These are phyloP conservation scores for Avicennia marina DNA, from an alignment of 257 asterid species.

Conservation along the genomic window DNA sequence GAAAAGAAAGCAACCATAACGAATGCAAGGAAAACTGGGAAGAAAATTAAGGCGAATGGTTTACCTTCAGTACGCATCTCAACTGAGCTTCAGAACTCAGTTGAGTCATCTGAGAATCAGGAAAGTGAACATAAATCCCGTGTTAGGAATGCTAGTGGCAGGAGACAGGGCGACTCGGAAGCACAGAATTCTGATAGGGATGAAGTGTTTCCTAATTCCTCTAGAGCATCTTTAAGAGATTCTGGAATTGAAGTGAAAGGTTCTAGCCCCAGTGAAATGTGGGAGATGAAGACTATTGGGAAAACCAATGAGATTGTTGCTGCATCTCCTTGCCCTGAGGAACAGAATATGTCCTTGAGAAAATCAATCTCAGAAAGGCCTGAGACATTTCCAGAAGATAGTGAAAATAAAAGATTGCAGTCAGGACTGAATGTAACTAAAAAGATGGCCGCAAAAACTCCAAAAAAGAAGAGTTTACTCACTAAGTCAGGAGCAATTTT, in stretches of 20 bases:
- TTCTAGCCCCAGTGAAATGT: conserved; percentile 21
- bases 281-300: conserved; percentile 15
- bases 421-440: conserved; percentile 22
- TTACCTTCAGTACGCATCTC: conserved; percentile 31
- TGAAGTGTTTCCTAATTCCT: conserved; percentile 13
- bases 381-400: conserved; percentile 16
- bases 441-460: conserved; percentile 25
- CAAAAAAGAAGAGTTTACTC: conserved; percentile 34
- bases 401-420: conserved; percentile 21
- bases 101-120: conserved; percentile 19
- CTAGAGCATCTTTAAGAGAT: conserved; percentile 18
- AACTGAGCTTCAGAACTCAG: conserved; percentile 22
- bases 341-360: conserved; percentile 26
- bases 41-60: conserved; percentile 17
- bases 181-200: conserved; percentile 19
- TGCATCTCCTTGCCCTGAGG: conserved; percentile 21
- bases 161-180: conserved; percentile 18
- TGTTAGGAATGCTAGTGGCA: conserved; percentile 10
- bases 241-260: conserved; percentile 25
- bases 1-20: conserved; percentile 19
- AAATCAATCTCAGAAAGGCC: conserved; percentile 34
- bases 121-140: conserved; percentile 20
- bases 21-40: conserved; percentile 16
- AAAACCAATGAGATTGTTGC: conserved; percentile 24
- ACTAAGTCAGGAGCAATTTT: conserved; percentile 37